A percentile compares a stretch with the other conserved stretches of the same genome.
These are phyloP conservation scores for Tolypocladium paradoxum DNA, from an alignment of 2,329 filamentous ascomycete species.

Conservation along the genomic window DNA sequence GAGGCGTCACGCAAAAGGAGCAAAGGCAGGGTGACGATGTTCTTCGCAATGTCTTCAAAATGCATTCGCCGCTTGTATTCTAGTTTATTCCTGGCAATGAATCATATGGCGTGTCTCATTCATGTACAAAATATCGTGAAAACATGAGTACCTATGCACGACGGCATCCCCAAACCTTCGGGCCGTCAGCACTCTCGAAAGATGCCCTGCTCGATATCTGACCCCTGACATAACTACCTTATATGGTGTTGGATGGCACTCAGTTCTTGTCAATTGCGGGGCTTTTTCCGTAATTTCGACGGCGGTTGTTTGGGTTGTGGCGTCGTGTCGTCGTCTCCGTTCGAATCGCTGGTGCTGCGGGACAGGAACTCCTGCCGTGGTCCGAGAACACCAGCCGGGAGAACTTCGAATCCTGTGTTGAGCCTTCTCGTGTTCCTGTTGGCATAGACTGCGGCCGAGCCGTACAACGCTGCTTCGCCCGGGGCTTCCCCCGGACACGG, in stretches of 20 bases:
- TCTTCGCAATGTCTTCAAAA: background rate
- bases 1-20: background rate
- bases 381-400: conserved; percentile 5
- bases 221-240: background rate
- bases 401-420: conserved; percentile 5
- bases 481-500: too few species aligned
- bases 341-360: background rate
- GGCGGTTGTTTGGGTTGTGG: background rate
- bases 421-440: conserved; percentile 2
- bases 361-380: conserved; percentile 2
- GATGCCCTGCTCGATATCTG: background rate
- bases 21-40: background rate
- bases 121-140: background rate
- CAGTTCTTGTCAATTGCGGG: background rate
- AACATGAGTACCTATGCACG: background rate
- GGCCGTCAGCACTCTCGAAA: background rate
- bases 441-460: conserved; percentile 6
- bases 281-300: background rate
- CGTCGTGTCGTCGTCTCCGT: background rate
- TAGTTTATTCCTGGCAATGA: background rate
- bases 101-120: background rate
- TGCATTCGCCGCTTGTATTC: background rate
- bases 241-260: background rate
- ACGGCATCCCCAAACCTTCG: background rate
- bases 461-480: background rate